Evolutionary conservation across 2,329 filamentous ascomycete genomes (phyloP).

Genomic region (Cercospora berteroae): DNA sequence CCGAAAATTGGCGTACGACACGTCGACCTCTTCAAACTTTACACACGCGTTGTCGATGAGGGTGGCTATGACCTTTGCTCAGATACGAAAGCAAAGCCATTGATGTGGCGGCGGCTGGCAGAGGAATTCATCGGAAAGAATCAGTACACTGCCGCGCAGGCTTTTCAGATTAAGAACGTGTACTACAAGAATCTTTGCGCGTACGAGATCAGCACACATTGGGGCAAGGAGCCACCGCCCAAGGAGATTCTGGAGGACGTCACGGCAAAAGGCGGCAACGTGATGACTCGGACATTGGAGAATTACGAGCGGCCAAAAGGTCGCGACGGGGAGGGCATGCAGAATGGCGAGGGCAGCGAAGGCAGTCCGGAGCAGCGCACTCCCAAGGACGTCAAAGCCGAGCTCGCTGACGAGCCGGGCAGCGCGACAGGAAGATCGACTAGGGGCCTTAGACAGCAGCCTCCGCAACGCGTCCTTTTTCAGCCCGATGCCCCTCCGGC

Average conservation of each 20-base stretch:
- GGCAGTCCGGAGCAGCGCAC: conserved; percentile 47
- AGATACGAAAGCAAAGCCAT: conserved; percentile 67
- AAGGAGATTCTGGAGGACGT: conserved; percentile 81
- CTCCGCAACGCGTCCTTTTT: conserved; percentile 78
- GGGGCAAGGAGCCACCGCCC: conserved; percentile 77
- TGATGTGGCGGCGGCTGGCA: conserved; percentile 79
- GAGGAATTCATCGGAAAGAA: conserved; percentile 72
- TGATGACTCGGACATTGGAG: conserved; percentile 75
- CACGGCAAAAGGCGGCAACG: conserved; percentile 74
- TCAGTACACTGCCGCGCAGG: conserved; percentile 75
- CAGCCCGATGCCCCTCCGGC: conserved; percentile 71
- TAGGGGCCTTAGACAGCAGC: conserved; percentile 63
- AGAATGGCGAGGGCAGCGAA: conserved; percentile 55
- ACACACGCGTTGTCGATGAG: conserved; percentile 70
- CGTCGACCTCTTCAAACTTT: conserved; percentile 75
- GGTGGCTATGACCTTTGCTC: conserved; percentile 82
- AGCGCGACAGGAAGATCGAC: conserved; percentile 37
- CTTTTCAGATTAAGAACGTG: conserved; percentile 79
- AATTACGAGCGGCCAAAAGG: conserved; percentile 61
- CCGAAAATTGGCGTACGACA: conserved; percentile 76
- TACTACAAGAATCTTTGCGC: conserved; percentile 86
- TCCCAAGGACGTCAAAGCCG: conserved; percentile 53
- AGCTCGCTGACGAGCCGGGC: conserved; percentile 51
- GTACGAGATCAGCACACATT: conserved; percentile 77
- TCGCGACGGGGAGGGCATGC: conserved; percentile 47